A percentile compares a stretch with the other conserved stretches of the same genome.
phyloP scores from a whole-genome alignment of 306 rosid species.

The Acacia acuminata region DNA sequence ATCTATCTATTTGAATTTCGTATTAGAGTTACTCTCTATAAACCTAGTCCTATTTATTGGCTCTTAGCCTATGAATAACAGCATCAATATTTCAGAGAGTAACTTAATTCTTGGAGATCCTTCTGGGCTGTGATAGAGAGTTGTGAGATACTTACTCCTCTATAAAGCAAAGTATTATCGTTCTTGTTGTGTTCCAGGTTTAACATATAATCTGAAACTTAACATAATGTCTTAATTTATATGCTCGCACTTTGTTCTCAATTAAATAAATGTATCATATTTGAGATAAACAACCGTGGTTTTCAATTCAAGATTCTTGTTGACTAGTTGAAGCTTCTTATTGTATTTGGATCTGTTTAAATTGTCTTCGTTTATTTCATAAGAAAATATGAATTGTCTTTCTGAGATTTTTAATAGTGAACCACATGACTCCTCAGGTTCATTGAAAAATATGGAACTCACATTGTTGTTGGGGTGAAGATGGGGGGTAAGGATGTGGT shows the following conservation, averaged over 20 bases:
- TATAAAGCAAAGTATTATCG: no score
- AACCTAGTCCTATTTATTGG: no score
- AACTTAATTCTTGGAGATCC: no score
- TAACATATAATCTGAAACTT: no score
- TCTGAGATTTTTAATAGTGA: constrained; percentile 3
- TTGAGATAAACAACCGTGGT: not conserved
- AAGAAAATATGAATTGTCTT: not conserved
- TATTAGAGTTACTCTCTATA: no score
- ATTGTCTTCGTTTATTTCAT: not conserved
- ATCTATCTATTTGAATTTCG: no score
- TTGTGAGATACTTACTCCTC: no score
- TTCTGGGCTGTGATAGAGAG: no score
- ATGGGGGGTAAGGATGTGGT: constrained; percentile 75
- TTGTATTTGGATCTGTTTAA: not conserved
- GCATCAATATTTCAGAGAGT: no score
- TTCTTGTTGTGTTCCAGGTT: no score
- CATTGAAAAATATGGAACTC: constrained; percentile 75
- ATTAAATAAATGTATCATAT: not conserved
- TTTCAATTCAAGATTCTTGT: not conserved
- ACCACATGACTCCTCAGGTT: constrained; percentile 48
- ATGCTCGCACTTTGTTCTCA: not conserved
- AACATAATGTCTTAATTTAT: constrained; percentile 6
- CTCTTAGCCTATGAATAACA: no score
- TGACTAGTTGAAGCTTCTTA: not conserved
- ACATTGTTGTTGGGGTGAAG: constrained; percentile 65